Base-by-base conservation (phyloP, 352 stramenopile genomes). In the Pelagophyceae sp. region DNA sequence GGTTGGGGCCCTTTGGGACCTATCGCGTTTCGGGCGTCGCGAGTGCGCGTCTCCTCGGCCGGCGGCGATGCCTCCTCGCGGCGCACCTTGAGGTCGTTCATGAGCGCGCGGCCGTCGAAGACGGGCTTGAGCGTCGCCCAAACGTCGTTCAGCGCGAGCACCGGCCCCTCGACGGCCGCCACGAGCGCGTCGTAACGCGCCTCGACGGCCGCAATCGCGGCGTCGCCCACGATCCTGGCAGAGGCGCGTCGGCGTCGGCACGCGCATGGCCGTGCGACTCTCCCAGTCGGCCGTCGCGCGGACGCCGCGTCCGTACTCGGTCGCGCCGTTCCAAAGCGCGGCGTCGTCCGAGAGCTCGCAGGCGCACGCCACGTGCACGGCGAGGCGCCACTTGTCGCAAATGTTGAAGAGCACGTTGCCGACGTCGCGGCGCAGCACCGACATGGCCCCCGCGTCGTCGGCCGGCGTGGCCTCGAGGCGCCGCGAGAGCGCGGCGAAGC, bases 351-450 rank as follows among this genome's bases (percentile, higher is more conserved):
- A 74, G 67, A 74, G 35, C 20, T 32, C 38, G 33, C 67, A 31
- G 5, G 67, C 67, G 33, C 33, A 20, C 27, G 67, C 67, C 35
- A 74, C 35, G 67, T 20, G 15, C 15, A 74, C 35, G 6, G 67
- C 67, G 25, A 23, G 2, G 23, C 67, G 67, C 67, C 67, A 74
- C 17, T 58, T 50, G 17, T 54, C 33, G 17, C 15, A 6, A 2
- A 74, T 23, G 67, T 74, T 37, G 67, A 74, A 74, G 38, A 74
- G 67, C 15, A 74, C 35, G 67, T 33, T 2, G 67, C 67, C 67
- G 17, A 37, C 35, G 67, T 50, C 67, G 35, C 37, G 33, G 5
- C 67, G 67, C 0, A 74, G 37, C 35, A 11, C 35, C 2, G 5
- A 5, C 31, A 17, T 19, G 63, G 63, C 3, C 31, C 40, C 63